These are phyloP conservation scores for Russula compacta DNA, from an alignment of 768 basidiomycete genomes.

Conservation along the genomic window DNA sequence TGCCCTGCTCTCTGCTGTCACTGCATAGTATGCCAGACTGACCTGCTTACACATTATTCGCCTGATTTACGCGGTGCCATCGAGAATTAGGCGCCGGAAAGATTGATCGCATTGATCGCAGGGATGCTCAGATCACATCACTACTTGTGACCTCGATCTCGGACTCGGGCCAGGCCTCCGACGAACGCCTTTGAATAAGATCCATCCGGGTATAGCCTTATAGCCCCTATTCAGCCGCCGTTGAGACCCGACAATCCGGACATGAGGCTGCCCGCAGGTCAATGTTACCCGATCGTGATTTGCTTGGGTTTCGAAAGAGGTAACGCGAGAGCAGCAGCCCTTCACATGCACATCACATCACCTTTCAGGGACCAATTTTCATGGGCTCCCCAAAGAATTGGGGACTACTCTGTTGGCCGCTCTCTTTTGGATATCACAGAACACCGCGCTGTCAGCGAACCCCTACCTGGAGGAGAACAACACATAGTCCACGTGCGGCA, in stretches of 20 bases:
- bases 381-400: not conserved
- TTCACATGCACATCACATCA: not conserved
- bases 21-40: not conserved
- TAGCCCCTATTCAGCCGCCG: not conserved
- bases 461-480: not conserved
- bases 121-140: not conserved
- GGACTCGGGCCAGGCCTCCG: not conserved
- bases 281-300: not conserved
- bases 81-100: not conserved
- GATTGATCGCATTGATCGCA: not conserved
- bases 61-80: not conserved
- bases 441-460: not conserved
- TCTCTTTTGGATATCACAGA: not conserved
- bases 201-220: not conserved
- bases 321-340: not conserved
- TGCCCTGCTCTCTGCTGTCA: not conserved
- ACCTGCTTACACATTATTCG: not conserved
- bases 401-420: not conserved
- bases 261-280: not conserved
- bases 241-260: not conserved
- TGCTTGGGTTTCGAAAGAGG: not conserved
- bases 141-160: not conserved
- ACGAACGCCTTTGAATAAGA: not conserved
- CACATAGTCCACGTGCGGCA: not conserved
- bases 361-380: too few relatives aligned